These are phyloP conservation scores for Violaceomyces palustris DNA, from an alignment of 1,284 basidiomycete species.

Conservation along the genomic window DNA sequence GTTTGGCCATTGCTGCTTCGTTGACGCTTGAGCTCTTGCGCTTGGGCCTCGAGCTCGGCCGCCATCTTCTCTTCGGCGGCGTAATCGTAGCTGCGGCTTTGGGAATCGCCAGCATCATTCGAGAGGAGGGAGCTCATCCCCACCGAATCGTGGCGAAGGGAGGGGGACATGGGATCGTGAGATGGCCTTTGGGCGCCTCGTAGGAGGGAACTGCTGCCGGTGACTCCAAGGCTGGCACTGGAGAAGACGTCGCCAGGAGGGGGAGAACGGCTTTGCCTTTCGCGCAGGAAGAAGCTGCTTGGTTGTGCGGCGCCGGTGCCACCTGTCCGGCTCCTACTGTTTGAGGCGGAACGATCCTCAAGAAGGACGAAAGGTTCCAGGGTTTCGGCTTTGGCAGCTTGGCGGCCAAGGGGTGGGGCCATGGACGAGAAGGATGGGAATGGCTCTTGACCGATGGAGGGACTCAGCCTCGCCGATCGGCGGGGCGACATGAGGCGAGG, in stretches of 20 bases:
- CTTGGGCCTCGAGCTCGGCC: background rate
- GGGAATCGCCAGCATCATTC: slow-evolving; percentile 4
- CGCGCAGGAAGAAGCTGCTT: slow-evolving; percentile 3
- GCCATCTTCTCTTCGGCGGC: slow-evolving; percentile 2
- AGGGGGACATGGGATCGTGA: slow-evolving; percentile 2
- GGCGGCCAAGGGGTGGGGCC: too few relatives aligned
- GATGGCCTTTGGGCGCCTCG: slow-evolving; percentile 4
- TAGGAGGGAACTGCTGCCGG: slow-evolving; percentile 2
- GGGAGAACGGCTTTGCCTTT: background rate
- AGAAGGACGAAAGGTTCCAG: too few relatives aligned
- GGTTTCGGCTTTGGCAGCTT: too few relatives aligned
- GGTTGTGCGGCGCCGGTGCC: too few relatives aligned
- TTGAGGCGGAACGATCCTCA: too few relatives aligned
- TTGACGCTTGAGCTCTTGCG: too few relatives aligned
- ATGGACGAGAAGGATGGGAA: too few relatives aligned
- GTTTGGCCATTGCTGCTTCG: too few relatives aligned
- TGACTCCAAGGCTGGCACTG: background rate
- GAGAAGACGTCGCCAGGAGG: background rate
- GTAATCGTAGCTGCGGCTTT: background rate
- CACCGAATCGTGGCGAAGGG: background rate
- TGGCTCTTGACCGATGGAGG: too few relatives aligned
- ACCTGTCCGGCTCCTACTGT: too few relatives aligned
- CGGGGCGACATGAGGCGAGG: too few relatives aligned
- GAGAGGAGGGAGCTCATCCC: slow-evolving; percentile 3
- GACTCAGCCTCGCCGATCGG: too few relatives aligned